Base-by-base conservation (phyloP, 257 asterid species). In the Rubia yunnanensis region DNA sequence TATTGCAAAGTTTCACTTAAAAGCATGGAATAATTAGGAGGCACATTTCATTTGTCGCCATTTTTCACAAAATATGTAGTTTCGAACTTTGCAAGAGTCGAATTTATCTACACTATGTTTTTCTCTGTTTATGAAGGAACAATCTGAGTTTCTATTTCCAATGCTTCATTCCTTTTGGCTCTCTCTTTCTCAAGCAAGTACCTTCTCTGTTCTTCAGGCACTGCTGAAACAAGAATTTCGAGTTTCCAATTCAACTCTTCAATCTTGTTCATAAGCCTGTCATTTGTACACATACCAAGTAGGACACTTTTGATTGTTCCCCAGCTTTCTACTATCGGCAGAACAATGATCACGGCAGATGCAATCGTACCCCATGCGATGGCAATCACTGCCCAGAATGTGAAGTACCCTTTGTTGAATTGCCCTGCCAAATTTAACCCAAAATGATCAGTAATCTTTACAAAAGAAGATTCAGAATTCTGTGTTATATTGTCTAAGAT, bases 291-390 rank as follows among this genome's bases (percentile, higher is more conserved):
- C 98, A 91, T 81, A 15, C 98, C 96, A 5, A 78, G 75, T 17
- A 86, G 79, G 7, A 88, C 84, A 14, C 58, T 76, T 72, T 75
- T 71, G 70, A 91, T 86, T 20, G 96, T 78, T 56, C 44, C 79
- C 96, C 98, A 80, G 78, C 98, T 91, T 74, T 91, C 98, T 18
- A 78, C 50, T 53, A 88, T 34, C 9, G 98, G 98, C 54, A 91
- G 66, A 39, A 85, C 84, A 0, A 88, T 86, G 76, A 91, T 91
- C 35, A 91, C 95, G 0, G 78, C 95, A 7, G 95, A 91, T 62
- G 69, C 96, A 10, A 88, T 60, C 3, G 96, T 91, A 15, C 96
- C 98, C 98, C 98, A 91, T 32, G 79, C 94, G 36, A 91, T 85
- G 23, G 95, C 88, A 68, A 91, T 76, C 56, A 79, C 86, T 52